phyloP scores from a whole-genome alignment of 441 rosid species.

The Eutrema salsugineum region DNA sequence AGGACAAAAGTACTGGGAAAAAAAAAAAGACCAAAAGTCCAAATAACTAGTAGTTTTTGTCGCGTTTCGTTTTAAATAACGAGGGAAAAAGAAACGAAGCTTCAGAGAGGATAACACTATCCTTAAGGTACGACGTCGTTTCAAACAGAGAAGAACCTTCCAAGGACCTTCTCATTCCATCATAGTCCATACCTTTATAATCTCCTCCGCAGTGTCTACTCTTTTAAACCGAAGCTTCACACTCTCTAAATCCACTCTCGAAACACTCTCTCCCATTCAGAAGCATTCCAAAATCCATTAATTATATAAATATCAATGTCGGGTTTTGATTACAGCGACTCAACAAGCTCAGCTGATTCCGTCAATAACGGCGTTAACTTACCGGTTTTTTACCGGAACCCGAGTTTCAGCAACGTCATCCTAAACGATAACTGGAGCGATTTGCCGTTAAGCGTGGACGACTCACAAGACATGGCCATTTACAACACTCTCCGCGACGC shows the following conservation, averaged over 20 bases:
- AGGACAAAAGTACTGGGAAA: neutral
- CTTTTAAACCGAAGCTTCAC: neutral
- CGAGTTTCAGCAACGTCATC: conserved; percentile 31
- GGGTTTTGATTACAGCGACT: conserved; percentile 20
- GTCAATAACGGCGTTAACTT: conserved; percentile 16
- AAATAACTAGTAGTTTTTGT: neutral
- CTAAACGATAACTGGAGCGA: conserved; percentile 38
- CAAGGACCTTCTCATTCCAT: conserved; percentile 11
- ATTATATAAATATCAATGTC: neutral
- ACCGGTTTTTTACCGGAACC: conserved; percentile 16
- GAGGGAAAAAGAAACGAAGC: neutral
- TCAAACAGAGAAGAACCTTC: neutral
- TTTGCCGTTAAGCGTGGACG: conserved; percentile 32
- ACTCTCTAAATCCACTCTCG: neutral
- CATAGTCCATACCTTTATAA: conserved; percentile 21
- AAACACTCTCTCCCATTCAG: neutral
- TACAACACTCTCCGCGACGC: conserved; percentile 45
- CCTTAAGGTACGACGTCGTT: neutral
- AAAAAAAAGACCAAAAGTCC: neutral
- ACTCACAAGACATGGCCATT: conserved; percentile 37
- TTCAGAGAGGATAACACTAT: neutral
- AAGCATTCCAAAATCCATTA: neutral
- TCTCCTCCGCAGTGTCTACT: neutral
- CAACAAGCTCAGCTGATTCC: conserved; percentile 5
- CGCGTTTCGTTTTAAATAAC: neutral